A percentile compares a stretch with the other conserved stretches of the same genome.
phyloP scores from a whole-genome alignment of 305 asterid genomes.

The Solanum hybrid region DNA sequence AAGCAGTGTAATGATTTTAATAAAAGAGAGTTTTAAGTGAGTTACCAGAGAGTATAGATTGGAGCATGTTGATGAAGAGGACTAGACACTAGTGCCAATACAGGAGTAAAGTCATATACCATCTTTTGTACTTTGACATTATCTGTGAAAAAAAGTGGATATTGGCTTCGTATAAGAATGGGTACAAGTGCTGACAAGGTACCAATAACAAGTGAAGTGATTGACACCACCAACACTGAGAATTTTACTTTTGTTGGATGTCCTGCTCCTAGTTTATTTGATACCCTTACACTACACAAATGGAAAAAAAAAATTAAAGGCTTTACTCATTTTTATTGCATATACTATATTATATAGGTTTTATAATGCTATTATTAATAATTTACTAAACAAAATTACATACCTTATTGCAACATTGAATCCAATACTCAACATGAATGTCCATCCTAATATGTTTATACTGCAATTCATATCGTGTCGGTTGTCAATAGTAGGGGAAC shows the following conservation, averaged over 20 bases:
- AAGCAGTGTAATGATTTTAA: not conserved
- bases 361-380: too few species aligned
- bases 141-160: slow-evolving; percentile 17
- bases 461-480: slow-evolving; percentile 1
- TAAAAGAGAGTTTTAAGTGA: not conserved
- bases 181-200: slow-evolving; percentile 4
- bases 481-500: not conserved
- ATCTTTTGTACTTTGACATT: slow-evolving; percentile 2
- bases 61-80: slow-evolving; percentile 15
- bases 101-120: slow-evolving; percentile 22
- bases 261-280: slow-evolving; percentile 25
- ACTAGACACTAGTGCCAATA: slow-evolving; percentile 5
- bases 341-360: not conserved
- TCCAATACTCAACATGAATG: slow-evolving; percentile 9
- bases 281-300: slow-evolving; percentile 21
- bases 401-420: slow-evolving; percentile 18
- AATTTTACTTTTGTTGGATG: slow-evolving; percentile 27
- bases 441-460: slow-evolving; percentile 10
- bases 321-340: not conserved
- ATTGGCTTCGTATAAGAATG: slow-evolving; percentile 5
- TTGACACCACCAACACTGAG: slow-evolving; percentile 18
- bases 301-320: not conserved
- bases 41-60: slow-evolving; percentile 25
- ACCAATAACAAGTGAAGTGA: slow-evolving; percentile 12
- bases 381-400: not conserved